Evolutionary conservation across 495 filamentous ascomycete genomes (phyloP), one percentile per base, ranked within the genome.

Genomic region (Venustampulla echinocandica): DNA sequence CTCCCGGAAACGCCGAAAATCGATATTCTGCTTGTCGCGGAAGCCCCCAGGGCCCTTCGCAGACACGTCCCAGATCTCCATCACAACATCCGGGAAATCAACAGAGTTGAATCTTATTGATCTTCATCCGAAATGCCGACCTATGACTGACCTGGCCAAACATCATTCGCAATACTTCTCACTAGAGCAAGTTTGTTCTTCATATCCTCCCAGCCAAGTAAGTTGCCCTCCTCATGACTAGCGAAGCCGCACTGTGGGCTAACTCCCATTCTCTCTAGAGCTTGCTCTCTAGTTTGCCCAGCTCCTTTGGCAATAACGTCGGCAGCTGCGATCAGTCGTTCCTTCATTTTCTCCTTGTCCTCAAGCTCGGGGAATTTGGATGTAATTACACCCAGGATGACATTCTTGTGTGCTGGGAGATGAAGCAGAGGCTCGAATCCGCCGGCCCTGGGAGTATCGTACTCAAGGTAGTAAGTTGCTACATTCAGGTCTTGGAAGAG

Each of bases 211-310:
- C 73, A 65, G 28, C 69, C 74, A 32, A 87, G 66, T 6, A 75
- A 70, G 48, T 87, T 56, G 82, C 82, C 84, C 50, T 69, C 77
- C 49, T 77, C 74, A 58, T 86, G 81, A 23, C 79, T 84, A 34
- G 81, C 83, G 61, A 90, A 89, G n/a, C 86, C 86, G 62, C 85
- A 90, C 68, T 90, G 85, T 0, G 85, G 86, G 60, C 79, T 84
- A 36, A 89, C 75, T 50, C 74, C 74, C 28, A 87, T 68, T 53
- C 82, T 75, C 61, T 82, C 72, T 56, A 81, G 76, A 6, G 46
- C 79, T 71, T 36, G 80, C 82, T 0, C 84, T 83, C 48, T 77
- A 69, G 46, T 53, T 35, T 44, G 42, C 1, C 46, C 44, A 6
- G 41, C 49, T 9, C 53, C 54, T 19, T 51, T 50, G 7, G 50